Percentiles rank a stretch among this genome's conserved stretches.
Evolutionary conservation across 2,329 filamentous ascomycete genomes (phyloP).

Genomic region (Monilinia polystroma): DNA sequence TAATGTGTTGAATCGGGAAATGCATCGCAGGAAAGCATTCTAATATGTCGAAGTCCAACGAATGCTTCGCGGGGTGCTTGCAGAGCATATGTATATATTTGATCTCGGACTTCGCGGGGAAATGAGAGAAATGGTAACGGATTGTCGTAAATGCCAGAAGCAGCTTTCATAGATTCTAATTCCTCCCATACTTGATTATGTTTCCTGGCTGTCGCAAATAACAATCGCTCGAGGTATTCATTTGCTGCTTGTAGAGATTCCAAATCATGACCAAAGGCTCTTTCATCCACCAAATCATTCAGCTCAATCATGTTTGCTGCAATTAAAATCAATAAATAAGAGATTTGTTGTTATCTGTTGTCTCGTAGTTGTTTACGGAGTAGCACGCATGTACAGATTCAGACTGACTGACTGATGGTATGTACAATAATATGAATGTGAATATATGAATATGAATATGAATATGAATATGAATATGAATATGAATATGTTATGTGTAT

Average conservation of each 20-base stretch:
- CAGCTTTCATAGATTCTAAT: conserved; percentile 11
- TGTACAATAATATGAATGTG: conserved; percentile 9
- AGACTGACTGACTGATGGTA: background rate
- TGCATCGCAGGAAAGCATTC: conserved; percentile 19
- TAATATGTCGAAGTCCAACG: conserved; percentile 15
- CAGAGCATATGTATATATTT: conserved; percentile 36
- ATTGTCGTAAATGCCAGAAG: conserved; percentile 24
- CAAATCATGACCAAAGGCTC: conserved; percentile 19
- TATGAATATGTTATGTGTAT: background rate
- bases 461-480: background rate
- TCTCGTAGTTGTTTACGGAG: background rate
- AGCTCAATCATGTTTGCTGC: conserved; percentile 9
- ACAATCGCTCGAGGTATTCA: conserved; percentile 19
- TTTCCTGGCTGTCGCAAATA: conserved; percentile 20
- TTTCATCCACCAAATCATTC: conserved; percentile 11
- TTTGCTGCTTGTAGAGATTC: conserved; percentile 18
- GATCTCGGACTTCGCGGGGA: conserved; percentile 38
- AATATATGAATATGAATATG: background rate
- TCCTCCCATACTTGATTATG: conserved; percentile 19
- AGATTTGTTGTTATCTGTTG: background rate
- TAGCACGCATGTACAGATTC: background rate
- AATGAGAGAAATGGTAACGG: conserved; percentile 32
- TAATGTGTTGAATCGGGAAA: conserved; percentile 20
- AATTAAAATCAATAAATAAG: background rate
- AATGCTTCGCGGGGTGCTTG: conserved; percentile 21